A percentile compares a stretch with the other conserved stretches of the same genome.
Evolutionary conservation across 2,329 filamentous ascomycete genomes (phyloP).

Genomic region (Sporothrix brasiliensis): DNA sequence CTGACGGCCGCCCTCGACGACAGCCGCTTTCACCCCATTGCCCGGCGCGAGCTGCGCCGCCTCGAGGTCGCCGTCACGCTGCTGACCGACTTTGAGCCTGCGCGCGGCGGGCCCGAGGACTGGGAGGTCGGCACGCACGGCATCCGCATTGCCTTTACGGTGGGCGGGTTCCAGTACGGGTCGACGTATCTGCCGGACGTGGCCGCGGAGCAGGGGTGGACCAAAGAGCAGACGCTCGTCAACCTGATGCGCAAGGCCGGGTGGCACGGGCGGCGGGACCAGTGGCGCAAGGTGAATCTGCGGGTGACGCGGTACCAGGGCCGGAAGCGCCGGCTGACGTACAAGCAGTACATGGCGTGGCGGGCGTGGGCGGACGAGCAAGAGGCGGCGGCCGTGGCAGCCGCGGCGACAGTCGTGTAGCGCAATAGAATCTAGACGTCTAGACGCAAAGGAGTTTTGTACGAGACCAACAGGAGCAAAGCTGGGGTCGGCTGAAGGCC

Average conservation of each 20-base stretch:
- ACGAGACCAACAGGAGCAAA: not conserved
- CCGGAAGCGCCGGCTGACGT: conserved; percentile 70
- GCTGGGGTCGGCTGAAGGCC: not conserved
- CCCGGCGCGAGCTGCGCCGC: conserved; percentile 56
- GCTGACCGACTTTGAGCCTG: conserved; percentile 81
- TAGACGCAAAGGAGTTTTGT: not conserved
- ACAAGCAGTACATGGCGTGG: conserved; percentile 78
- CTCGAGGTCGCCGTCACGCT: conserved; percentile 75
- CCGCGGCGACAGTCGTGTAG: not conserved
- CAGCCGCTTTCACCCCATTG: conserved; percentile 62
- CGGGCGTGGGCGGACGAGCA: conserved; percentile 61
- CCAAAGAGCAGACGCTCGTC: conserved; percentile 84
- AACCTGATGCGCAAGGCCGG: conserved; percentile 94
- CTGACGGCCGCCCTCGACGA: conserved; percentile 74
- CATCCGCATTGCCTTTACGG: conserved; percentile 80
- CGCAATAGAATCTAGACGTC: conserved; percentile 6
- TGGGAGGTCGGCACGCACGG: conserved; percentile 89
- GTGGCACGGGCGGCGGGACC: conserved; percentile 78
- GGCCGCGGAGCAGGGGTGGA: conserved; percentile 90
- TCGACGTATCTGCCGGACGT: conserved; percentile 89
- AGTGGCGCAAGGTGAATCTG: conserved; percentile 79
- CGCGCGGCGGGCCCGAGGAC: conserved; percentile 67
- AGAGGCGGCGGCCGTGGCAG: not conserved
- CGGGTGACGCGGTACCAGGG: conserved; percentile 86
- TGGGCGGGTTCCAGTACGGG: conserved; percentile 72